Conservation (phyloP, 1,139 yeast genomes). For the Kluyveromyces marxianus region DNA sequence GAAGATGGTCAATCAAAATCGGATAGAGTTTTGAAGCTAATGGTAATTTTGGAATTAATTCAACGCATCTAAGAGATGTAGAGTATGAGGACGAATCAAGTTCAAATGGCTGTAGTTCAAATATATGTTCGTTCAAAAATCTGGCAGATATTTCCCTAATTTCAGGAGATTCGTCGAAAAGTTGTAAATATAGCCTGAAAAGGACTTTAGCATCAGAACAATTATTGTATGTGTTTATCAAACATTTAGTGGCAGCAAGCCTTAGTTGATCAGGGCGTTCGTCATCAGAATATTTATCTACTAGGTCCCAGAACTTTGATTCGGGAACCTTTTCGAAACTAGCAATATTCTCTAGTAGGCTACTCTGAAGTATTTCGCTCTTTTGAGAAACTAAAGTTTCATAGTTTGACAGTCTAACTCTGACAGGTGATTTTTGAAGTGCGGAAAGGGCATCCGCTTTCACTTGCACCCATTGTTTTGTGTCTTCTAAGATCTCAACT, state of each 20-base stretch:
- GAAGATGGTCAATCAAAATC: neutral
- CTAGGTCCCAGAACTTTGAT: conserved; percentile 29
- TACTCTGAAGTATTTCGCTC: conserved; percentile 42
- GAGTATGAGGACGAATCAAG: neutral
- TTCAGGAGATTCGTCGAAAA: conserved; percentile 56
- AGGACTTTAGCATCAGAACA: conserved; percentile 9
- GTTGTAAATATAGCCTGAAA: conserved; percentile 33
- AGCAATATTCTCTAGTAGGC: conserved; percentile 46
- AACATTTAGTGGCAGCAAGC: conserved; percentile 40
- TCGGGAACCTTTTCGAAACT: conserved; percentile 14
- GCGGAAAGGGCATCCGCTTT: conserved; percentile 37
- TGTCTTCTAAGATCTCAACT: conserved; percentile 30
- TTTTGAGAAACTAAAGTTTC: conserved; percentile 18
- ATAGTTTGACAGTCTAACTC: neutral
- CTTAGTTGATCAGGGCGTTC: conserved; percentile 41
- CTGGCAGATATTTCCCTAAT: conserved; percentile 37
- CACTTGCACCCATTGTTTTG: conserved; percentile 37
- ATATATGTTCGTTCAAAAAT: conserved; percentile 24
- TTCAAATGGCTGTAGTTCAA: neutral
- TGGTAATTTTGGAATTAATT: neutral
- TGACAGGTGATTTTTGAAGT: conserved; percentile 26
- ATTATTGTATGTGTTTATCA: conserved; percentile 26
- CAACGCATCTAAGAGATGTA: neutral
- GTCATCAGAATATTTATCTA: conserved; percentile 35
- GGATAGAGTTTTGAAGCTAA: conserved; percentile 8